Evolutionary conservation across 352 stramenopile species (phyloP).

Genomic region (Globisporangium cylindrosporum): DNA sequence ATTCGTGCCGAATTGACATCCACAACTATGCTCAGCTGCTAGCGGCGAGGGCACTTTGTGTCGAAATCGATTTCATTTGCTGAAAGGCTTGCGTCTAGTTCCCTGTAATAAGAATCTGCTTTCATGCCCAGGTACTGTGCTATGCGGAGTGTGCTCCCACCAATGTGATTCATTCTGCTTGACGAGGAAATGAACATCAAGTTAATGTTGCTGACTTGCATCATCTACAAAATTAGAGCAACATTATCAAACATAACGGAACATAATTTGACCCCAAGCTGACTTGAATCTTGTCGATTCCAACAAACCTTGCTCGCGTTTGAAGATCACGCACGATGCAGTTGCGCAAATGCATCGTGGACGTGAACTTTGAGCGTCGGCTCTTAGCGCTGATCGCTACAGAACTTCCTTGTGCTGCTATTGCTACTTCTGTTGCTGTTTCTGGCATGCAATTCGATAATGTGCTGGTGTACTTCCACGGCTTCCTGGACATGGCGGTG

Average conservation of each 20-base stretch:
- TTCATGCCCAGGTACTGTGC: too few species aligned
- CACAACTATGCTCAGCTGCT: too few species aligned
- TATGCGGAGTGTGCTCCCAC: too few species aligned
- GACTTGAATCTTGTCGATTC: neutral
- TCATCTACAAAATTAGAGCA: too few species aligned
- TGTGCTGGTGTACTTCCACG: slow-evolving; percentile 69
- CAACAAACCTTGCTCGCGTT: neutral
- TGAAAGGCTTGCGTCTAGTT: too few species aligned
- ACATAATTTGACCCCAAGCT: neutral
- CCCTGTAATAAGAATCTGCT: too few species aligned
- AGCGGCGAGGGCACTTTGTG: too few species aligned
- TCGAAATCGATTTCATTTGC: too few species aligned
- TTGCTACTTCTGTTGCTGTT: neutral
- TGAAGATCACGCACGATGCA: neutral
- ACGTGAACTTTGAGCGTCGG: neutral
- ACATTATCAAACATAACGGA: neutral
- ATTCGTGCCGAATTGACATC: too few species aligned
- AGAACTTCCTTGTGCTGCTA: neutral
- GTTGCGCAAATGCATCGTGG: slow-evolving; percentile 1
- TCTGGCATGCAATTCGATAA: slow-evolving; percentile 18
- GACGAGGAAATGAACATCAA: too few species aligned
- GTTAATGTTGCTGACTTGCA: too few species aligned
- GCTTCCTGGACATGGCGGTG: slow-evolving; percentile 70
- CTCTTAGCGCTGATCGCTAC: neutral
- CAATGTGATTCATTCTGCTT: too few species aligned